Base-by-base conservation (phyloP, 192 early-diverging fungal genomes). In the Phlyctochytrium arcticum region DNA sequence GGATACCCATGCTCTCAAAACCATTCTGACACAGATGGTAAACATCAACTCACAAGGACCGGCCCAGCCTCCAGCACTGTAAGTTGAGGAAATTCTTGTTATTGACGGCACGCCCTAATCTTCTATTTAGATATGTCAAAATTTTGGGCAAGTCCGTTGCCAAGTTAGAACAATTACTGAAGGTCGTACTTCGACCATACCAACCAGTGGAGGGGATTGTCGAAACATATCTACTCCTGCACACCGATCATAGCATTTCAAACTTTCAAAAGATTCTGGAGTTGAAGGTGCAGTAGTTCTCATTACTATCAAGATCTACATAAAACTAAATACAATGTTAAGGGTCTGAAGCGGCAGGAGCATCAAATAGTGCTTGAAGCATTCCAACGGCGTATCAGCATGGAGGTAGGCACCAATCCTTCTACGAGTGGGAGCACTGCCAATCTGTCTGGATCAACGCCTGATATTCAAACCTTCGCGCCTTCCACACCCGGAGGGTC, bases 1-100 rank as follows among this genome's bases (percentile, higher is more conserved):
- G 10, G 96, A 99, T 75, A 95, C 89, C 17, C 92, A 98, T 62
- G 87, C 94, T 5, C 74, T 99, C 32, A 97, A 96, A 63, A 90
- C 90, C 0, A 76, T 85, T 10, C 66, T 99, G 35, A 65, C 88
- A 33, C 88, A 88, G 30, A 83, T 96, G 68, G 88, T 90, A 2
- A 79, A 71, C 9, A 75, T 91, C 69, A 57, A 24, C 39, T 2
- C 29, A 30, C 10, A 53, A 19, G 26, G n/a, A 10, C 10, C 57
- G 27, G 17, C 15, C 39, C 34, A 17, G 19, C 10, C 50, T 42
- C 42, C 71, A n/a, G 53, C 42, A 6, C 21, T 36, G 35, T 31
- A 36, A 35, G n/a, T 12, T n/a, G n/a, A n/a, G n/a, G n/a, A n/a
- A n/a, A n/a, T n/a, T n/a, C n/a, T n/a, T n/a, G n/a, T n/a, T n/a